A percentile compares a stretch with the other conserved stretches of the same genome.
Conservation (phyloP, 2,329 filamentous ascomycete genomes). For the Fusarium verrucosum region DNA sequence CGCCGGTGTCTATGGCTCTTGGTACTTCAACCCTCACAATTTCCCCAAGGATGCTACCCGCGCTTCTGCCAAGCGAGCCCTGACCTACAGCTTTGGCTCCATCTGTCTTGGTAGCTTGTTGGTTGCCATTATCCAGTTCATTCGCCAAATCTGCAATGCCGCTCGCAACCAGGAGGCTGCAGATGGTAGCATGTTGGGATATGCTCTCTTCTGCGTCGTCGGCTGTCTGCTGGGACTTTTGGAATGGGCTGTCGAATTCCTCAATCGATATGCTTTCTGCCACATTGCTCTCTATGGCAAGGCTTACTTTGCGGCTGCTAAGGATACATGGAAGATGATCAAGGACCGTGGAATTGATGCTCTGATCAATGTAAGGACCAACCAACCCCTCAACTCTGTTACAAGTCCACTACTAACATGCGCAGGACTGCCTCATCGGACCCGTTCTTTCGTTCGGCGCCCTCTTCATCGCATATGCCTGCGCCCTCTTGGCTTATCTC, state of each 20-base stretch:
- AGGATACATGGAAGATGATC: slow-evolving; percentile 91
- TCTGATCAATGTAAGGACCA: slow-evolving; percentile 72
- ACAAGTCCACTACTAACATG: slow-evolving; percentile 22
- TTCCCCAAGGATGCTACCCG: slow-evolving; percentile 83
- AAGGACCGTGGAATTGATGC: slow-evolving; percentile 91
- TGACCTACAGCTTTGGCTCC: slow-evolving; percentile 93
- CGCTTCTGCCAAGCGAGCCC: slow-evolving; percentile 80
- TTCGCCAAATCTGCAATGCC: slow-evolving; percentile 84
- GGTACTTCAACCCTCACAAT: slow-evolving; percentile 82
- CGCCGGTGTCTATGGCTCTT: slow-evolving; percentile 88
- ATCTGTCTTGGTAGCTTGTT: slow-evolving; percentile 87
- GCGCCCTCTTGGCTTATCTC: slow-evolving; percentile 83
- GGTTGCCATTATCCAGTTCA: slow-evolving; percentile 85
- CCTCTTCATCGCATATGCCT: slow-evolving; percentile 84
- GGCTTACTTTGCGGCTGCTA: slow-evolving; percentile 84
- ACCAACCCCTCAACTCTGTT: accelerated
- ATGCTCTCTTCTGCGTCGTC: slow-evolving; percentile 76
- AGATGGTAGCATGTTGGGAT: slow-evolving; percentile 74
- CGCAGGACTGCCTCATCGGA: slow-evolving; percentile 77
- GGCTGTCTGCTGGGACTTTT: slow-evolving; percentile 80
- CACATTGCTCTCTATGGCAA: slow-evolving; percentile 95
- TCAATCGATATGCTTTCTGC: slow-evolving; percentile 92
- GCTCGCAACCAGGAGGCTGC: slow-evolving; percentile 69
- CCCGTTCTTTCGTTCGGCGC: slow-evolving; percentile 80
- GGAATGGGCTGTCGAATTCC: slow-evolving; percentile 86